Conservation (phyloP, 768 basidiomycete genomes). For the Calocera cornea region DNA sequence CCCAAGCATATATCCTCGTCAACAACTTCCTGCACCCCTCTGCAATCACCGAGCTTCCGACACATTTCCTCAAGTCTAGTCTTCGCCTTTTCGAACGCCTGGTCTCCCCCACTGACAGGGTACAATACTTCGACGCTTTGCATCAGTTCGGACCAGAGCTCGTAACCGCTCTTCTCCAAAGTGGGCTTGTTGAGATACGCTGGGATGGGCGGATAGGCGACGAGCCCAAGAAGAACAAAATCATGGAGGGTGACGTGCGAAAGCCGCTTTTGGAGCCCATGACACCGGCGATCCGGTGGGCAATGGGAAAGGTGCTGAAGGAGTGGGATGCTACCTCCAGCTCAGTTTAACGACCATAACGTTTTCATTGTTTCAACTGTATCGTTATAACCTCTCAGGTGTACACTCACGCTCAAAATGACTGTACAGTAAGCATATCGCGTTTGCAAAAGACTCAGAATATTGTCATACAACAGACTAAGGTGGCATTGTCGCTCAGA, state of each 20-base stretch:
- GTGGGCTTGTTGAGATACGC: slow-evolving; percentile 55
- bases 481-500: too few species aligned
- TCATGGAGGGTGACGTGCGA: slow-evolving; percentile 36
- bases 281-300: slow-evolving; percentile 69
- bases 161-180: slow-evolving; percentile 75
- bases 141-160: slow-evolving; percentile 71
- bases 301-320: slow-evolving; percentile 70
- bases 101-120: slow-evolving; percentile 8
- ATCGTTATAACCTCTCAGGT: too few species aligned
- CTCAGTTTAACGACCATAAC: not conserved
- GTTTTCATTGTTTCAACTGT: not conserved
- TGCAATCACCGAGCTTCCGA: slow-evolving; percentile 66
- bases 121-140: slow-evolving; percentile 71
- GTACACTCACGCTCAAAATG: too few species aligned
- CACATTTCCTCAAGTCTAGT: slow-evolving; percentile 40
- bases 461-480: too few species aligned
- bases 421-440: too few species aligned
- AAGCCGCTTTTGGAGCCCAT: slow-evolving; percentile 65
- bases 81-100: too few species aligned
- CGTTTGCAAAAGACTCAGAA: too few species aligned
- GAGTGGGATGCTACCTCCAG: slow-evolving; percentile 46
- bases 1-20: slow-evolving; percentile 51
- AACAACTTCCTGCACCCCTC: slow-evolving; percentile 65
- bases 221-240: slow-evolving; percentile 41
- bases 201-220: slow-evolving; percentile 38